These are phyloP conservation scores for Leccinum boreale DNA, from an alignment of 768 basidiomycete genomes.

Conservation along the genomic window DNA sequence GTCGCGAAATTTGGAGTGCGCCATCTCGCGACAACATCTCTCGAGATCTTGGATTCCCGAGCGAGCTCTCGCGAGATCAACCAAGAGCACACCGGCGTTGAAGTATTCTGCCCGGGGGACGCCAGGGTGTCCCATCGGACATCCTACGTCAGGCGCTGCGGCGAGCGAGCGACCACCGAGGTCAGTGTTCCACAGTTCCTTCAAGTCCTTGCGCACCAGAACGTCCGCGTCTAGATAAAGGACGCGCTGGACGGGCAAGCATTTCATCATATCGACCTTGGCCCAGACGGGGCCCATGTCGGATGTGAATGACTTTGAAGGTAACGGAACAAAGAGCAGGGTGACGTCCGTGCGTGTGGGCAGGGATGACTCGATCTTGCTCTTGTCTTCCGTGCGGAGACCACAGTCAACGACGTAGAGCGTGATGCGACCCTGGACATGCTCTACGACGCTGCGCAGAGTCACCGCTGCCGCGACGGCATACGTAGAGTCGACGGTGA, in stretches of 20 bases:
- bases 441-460: conserved; percentile 39
- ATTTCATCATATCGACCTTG: conserved; percentile 45
- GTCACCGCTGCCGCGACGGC: conserved; percentile 48
- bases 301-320: conserved; percentile 25
- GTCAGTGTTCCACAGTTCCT: conserved; percentile 44
- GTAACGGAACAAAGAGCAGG: conserved; percentile 41
- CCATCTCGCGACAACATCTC: conserved; percentile 24
- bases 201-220: conserved; percentile 40
- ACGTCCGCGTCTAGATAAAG: conserved; percentile 55
- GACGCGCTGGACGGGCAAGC: conserved; percentile 48
- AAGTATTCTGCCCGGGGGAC: conserved; percentile 40
- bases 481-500: conserved; percentile 42
- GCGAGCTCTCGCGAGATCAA: conserved; percentile 45
- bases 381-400: conserved; percentile 34
- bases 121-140: conserved; percentile 43
- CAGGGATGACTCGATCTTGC: conserved; percentile 30
- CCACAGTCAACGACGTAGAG: conserved; percentile 52
- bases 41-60: conserved; percentile 24
- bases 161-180: conserved; percentile 41
- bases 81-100: conserved; percentile 53
- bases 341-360: conserved; percentile 32
- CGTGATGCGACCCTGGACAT: conserved; percentile 38
- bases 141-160: conserved; percentile 48
- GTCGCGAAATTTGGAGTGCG: conserved; percentile 35
- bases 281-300: conserved; percentile 41